Conservation (phyloP, 2,329 filamentous ascomycete species). For the Aureobasidium sp. region DNA sequence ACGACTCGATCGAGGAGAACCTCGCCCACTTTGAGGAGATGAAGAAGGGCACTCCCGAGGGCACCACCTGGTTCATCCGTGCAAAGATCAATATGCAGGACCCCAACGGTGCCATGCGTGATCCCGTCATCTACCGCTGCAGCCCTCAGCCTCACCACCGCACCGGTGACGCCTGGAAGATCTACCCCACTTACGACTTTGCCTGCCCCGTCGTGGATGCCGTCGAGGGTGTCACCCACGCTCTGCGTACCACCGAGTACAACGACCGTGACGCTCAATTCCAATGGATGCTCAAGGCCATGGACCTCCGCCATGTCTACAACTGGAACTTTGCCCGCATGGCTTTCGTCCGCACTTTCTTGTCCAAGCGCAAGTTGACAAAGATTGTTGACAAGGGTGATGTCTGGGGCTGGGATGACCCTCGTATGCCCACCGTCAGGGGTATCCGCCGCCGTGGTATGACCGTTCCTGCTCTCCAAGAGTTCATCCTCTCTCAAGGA, state of each 20-base stretch:
- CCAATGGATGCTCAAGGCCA: constrained; percentile 69
- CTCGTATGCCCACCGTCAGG: constrained; percentile 80
- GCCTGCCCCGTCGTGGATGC: constrained; percentile 72
- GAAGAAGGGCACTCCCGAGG: constrained; percentile 72
- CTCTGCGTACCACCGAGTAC: constrained; percentile 73
- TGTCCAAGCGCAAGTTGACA: constrained; percentile 76
- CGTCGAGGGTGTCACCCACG: constrained; percentile 71
- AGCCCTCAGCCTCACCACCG: constrained; percentile 65
- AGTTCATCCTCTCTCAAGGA: constrained; percentile 75
- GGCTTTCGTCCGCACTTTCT: constrained; percentile 72
- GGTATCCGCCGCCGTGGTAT: constrained; percentile 71
- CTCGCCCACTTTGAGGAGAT: constrained; percentile 81
- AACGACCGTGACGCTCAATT: constrained; percentile 77
- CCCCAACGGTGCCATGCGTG: constrained; percentile 87
- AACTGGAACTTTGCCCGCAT: constrained; percentile 77
- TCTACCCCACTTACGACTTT: constrained; percentile 79
- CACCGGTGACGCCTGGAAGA: constrained; percentile 69
- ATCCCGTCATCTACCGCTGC: constrained; percentile 96
- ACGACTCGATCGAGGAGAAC: constrained; percentile 71
- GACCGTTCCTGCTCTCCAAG: constrained; percentile 66
- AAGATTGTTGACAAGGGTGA: constrained; percentile 68
- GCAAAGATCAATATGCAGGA: constrained; percentile 86
- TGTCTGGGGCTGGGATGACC: constrained; percentile 80
- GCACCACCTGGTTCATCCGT: constrained; percentile 76
- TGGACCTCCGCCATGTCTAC: constrained; percentile 66